phyloP scores from a whole-genome alignment of 1,284 basidiomycete genomes.

The Hemileia vastatrix region DNA sequence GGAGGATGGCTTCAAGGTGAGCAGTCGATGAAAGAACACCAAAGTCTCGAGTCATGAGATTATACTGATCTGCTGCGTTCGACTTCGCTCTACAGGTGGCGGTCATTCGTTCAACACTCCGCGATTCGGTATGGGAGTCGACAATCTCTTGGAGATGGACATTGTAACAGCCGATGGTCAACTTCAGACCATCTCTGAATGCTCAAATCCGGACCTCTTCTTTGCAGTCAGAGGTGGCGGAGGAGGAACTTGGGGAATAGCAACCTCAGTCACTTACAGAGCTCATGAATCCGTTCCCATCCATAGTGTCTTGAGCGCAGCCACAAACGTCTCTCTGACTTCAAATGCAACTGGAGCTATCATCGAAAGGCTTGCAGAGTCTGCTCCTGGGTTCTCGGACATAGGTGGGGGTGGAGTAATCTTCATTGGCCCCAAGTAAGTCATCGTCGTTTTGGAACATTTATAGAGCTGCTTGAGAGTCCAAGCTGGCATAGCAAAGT shows the following conservation, averaged over 20 bases:
- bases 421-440: neutral
- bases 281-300: neutral
- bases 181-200: no score
- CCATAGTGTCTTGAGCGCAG: neutral
- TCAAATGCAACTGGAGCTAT: neutral
- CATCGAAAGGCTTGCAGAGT: neutral
- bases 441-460: no score
- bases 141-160: conserved; percentile 1
- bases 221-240: neutral
- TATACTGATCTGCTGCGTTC: no score
- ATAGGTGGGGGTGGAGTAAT: neutral
- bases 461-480: no score
- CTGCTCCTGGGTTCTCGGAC: neutral
- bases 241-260: neutral
- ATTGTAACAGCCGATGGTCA: no score
- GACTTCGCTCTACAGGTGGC: no score
- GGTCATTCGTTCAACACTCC: neutral
- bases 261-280: neutral
- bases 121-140: neutral
- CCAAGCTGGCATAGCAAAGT: no score
- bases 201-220: conserved; percentile 3
- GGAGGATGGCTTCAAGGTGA: neutral
- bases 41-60: no score
- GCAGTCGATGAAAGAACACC: no score
- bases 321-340: neutral